Evolutionary conservation across 495 filamentous ascomycete species (phyloP).

Genomic region (Aspergillus olivimuriae): DNA sequence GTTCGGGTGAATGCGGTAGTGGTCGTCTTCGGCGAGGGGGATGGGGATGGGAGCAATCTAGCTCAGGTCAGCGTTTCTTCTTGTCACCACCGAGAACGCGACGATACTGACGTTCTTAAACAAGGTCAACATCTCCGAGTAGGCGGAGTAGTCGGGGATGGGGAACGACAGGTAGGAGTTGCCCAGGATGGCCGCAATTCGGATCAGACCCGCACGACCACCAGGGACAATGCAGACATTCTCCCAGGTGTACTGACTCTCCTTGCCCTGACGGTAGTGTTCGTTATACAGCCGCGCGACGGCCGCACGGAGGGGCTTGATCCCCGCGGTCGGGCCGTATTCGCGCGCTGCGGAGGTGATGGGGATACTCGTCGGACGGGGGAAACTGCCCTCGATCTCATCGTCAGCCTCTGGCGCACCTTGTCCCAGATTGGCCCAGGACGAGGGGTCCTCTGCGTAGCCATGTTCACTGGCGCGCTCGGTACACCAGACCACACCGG

Average conservation of each 20-base stretch:
- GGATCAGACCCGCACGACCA: conserved; percentile 84
- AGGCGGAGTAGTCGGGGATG: conserved; percentile 71
- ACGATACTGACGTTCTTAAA: conserved; percentile 67
- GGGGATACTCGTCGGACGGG: conserved; percentile 75
- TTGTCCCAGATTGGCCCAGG: conserved; percentile 92
- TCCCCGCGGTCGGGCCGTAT: conserved; percentile 91
- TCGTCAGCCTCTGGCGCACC: conserved; percentile 94
- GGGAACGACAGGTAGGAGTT: conserved; percentile 89
- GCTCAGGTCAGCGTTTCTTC: too few relatives aligned
- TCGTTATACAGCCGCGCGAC: conserved; percentile 92
- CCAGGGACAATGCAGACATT: conserved; percentile 98
- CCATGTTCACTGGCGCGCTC: conserved; percentile 75
- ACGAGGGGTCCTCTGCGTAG: conserved; percentile 70
- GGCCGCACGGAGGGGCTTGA: conserved; percentile 81
- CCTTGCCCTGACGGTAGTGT: conserved; percentile 81
- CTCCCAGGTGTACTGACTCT: conserved; percentile 94
- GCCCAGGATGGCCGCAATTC: conserved; percentile 88
- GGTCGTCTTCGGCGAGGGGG: conserved; percentile 72
- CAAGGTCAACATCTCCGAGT: conserved; percentile 92
- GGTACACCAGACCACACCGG: conserved; percentile 82
- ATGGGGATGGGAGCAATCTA: conserved; percentile 88
- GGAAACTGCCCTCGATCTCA: conserved; percentile 83
- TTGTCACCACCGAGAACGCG: background rate
- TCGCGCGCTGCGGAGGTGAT: conserved; percentile 71
- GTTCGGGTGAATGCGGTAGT: conserved; percentile 85